A percentile compares a stretch with the other conserved stretches of the same genome.
Conservation (phyloP, 2,329 filamentous ascomycete species). For the Epichloe festucae region DNA sequence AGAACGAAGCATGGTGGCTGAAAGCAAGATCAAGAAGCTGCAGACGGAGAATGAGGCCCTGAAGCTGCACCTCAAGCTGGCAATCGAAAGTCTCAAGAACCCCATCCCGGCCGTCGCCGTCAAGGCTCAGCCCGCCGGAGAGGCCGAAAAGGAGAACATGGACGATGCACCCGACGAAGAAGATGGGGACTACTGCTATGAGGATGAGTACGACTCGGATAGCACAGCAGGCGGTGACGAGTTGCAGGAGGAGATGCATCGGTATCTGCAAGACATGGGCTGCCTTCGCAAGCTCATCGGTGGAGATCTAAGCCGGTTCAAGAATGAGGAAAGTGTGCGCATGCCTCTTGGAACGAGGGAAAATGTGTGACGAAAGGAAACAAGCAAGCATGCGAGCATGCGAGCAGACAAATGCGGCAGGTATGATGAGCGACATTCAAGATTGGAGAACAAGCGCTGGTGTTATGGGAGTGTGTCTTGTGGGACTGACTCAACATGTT, state of each 20-base stretch:
- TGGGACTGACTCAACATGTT: neutral
- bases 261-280: slow-evolving; percentile 68
- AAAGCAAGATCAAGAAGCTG: slow-evolving; percentile 85
- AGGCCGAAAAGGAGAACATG: slow-evolving; percentile 17
- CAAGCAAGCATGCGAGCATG: neutral
- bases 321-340: slow-evolving; percentile 47
- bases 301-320: slow-evolving; percentile 60
- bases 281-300: slow-evolving; percentile 52
- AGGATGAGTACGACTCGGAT: slow-evolving; percentile 38
- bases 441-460: slow-evolving; percentile 5
- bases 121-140: slow-evolving; percentile 13
- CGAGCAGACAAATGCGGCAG: no score
- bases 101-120: slow-evolving; percentile 58
- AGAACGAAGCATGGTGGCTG: slow-evolving; percentile 76
- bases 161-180: slow-evolving; percentile 24
- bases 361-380: slow-evolving; percentile 19
- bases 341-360: slow-evolving; percentile 32
- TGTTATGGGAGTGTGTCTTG: slow-evolving; percentile 5
- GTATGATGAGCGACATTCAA: neutral
- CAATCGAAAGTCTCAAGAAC: slow-evolving; percentile 76
- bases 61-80: slow-evolving; percentile 75
- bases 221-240: slow-evolving; percentile 39
- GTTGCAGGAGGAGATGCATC: slow-evolving; percentile 75
- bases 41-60: slow-evolving; percentile 85
- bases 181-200: slow-evolving; percentile 47